Evolutionary conservation across 768 basidiomycete genomes (phyloP).

Genomic region (Boletus rubroflammeus): DNA sequence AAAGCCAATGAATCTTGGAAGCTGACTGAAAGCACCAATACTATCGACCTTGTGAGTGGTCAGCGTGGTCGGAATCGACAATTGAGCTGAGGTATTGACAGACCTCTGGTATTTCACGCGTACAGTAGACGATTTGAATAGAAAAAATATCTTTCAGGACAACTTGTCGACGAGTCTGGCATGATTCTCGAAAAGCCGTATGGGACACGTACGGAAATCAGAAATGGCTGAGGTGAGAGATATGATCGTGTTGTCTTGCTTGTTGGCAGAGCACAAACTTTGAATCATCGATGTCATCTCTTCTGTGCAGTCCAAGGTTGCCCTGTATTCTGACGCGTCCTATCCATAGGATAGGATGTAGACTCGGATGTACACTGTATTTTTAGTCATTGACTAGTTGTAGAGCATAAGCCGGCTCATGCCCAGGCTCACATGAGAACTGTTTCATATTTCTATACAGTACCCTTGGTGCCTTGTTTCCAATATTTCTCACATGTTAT

Average conservation of each 20-base stretch:
- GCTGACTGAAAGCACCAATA: conserved; percentile 12
- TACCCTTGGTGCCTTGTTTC: too few species aligned
- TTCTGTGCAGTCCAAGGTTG: not conserved
- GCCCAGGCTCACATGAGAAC: not conserved
- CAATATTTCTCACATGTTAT: not conserved
- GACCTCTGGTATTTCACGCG: conserved; percentile 9
- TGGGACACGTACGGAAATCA: not conserved
- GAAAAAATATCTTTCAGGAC: not conserved
- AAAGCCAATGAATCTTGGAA: conserved; percentile 4
- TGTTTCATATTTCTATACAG: not conserved
- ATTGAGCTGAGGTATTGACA: not conserved
- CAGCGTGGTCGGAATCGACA: not conserved
- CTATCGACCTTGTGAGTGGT: conserved; percentile 13
- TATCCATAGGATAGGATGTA: not conserved
- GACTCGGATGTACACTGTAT: too few species aligned
- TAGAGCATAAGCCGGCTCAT: not conserved
- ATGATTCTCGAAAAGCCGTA: conserved; percentile 9
- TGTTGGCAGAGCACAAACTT: conserved; percentile 16
- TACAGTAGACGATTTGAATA: conserved; percentile 15
- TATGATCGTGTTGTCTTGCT: conserved; percentile 18
- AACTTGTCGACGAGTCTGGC: conserved; percentile 10
- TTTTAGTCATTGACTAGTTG: not conserved
- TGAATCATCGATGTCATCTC: not conserved
- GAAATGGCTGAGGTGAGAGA: conserved; percentile 12
- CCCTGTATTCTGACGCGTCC: not conserved